A percentile compares a stretch with the other conserved stretches of the same genome.
Evolutionary conservation across 2,329 filamentous ascomycete species (phyloP).

Genomic region (Fusarium decemcellulare): DNA sequence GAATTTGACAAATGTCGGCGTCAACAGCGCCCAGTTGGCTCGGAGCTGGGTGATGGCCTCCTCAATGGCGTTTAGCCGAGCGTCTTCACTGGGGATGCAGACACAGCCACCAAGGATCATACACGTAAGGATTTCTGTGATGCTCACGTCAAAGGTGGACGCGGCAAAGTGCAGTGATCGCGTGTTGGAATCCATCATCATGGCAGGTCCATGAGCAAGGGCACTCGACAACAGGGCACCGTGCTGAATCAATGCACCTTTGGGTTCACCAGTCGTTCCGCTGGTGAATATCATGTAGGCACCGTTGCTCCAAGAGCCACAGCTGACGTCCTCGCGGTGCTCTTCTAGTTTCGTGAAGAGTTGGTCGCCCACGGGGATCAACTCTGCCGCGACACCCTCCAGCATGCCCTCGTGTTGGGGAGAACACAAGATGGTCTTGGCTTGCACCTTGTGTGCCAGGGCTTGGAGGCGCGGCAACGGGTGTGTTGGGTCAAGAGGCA

Average conservation of each 20-base stretch:
- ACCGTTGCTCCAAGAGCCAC: conserved; percentile 25
- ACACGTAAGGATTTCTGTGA: conserved; percentile 40
- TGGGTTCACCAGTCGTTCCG: conserved; percentile 37
- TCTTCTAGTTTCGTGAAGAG: conserved; percentile 21
- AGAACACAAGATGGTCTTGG: conserved; percentile 38
- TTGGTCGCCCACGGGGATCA: conserved; percentile 35
- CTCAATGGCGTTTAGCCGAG: conserved; percentile 54
- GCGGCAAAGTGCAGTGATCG: conserved; percentile 53
- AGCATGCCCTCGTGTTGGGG: conserved; percentile 36
- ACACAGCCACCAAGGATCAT: conserved; percentile 49
- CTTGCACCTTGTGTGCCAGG: conserved; percentile 33
- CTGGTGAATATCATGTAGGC: conserved; percentile 44
- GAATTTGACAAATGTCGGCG: conserved; percentile 38
- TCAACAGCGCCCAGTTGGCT: conserved; percentile 41
- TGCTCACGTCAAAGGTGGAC: conserved; percentile 50
- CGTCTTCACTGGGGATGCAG: conserved; percentile 55
- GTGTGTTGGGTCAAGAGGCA: conserved; percentile 42
- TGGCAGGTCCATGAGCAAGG: conserved; percentile 35
- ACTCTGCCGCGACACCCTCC: conserved; percentile 18
- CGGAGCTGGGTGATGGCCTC: conserved; percentile 29
- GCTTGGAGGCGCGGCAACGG: conserved; percentile 32
- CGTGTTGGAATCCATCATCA: conserved; percentile 43
- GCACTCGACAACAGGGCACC: conserved; percentile 36
- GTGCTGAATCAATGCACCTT: conserved; percentile 42
- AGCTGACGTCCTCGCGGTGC: not conserved